A percentile compares a stretch with the other conserved stretches of the same genome.
Evolutionary conservation across 805 yeast genomes (phyloP).

Genomic region (Cyberlindnera japonica): DNA sequence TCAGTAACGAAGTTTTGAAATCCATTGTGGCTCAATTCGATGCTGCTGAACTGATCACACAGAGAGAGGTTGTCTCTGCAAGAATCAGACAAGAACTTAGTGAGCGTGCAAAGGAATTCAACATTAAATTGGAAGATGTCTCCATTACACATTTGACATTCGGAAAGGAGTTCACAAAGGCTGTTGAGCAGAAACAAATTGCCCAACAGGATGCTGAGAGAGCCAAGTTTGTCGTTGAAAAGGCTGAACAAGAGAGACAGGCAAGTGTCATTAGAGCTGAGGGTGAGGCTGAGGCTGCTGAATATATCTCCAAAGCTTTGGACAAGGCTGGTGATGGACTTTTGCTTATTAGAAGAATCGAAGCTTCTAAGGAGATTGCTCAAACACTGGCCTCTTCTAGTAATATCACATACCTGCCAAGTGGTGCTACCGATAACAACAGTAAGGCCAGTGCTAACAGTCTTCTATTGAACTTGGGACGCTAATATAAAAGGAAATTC

Average conservation of each 20-base stretch:
- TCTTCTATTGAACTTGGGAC: constrained; percentile 65
- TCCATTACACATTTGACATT: constrained; percentile 97
- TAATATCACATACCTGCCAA: constrained; percentile 86
- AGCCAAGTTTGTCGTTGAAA: constrained; percentile 87
- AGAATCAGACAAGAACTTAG: constrained; percentile 84
- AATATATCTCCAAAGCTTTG: constrained; percentile 86
- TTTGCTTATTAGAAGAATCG: constrained; percentile 88
- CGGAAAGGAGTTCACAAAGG: constrained; percentile 94
- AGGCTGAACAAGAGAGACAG: constrained; percentile 95
- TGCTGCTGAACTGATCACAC: constrained; percentile 95
- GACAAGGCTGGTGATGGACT: constrained; percentile 95
- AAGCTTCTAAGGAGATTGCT: constrained; percentile 96
- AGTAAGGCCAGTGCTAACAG: constrained; percentile 41
- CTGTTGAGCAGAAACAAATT: constrained; percentile 97
- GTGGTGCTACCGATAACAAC: constrained; percentile 33
- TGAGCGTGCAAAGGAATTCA: constrained; percentile 80
- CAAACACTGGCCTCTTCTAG: constrained; percentile 76
- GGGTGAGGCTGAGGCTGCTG: constrained; percentile 99
- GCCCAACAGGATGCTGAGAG: constrained; percentile 99
- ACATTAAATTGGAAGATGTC: constrained; percentile 91
- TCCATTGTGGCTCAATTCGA: constrained; percentile 91
- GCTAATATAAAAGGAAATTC: constrained; percentile 32
- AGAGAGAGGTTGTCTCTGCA: constrained; percentile 90
- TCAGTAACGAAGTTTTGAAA: constrained; percentile 87
- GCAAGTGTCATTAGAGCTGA: constrained; percentile 96